Percentiles rank a stretch among this genome's conserved stretches.
Conservation (phyloP, 2,329 filamentous ascomycete genomes). For the Neofusicoccum parvum region DNA sequence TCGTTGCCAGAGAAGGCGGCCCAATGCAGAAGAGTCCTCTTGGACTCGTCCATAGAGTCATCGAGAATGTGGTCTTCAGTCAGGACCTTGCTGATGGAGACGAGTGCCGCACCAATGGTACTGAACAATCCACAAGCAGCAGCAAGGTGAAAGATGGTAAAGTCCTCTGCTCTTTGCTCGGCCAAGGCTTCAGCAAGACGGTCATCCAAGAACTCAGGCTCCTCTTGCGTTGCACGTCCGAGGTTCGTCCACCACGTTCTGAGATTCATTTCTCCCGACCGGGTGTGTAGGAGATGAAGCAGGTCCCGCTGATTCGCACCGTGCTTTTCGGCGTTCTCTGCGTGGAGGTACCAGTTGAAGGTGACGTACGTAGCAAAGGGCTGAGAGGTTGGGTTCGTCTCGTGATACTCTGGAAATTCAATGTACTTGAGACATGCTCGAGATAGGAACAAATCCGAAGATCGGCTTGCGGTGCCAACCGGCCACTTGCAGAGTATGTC, state of each 20-base stretch:
- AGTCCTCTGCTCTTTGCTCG: background rate
- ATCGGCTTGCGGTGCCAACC: background rate
- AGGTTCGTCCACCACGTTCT: background rate
- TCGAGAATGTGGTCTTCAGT: too few species aligned
- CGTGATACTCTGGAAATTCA: background rate
- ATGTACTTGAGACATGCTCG: background rate
- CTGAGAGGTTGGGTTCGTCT: background rate
- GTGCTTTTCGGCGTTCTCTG: background rate
- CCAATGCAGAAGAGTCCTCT: conserved; percentile 5
- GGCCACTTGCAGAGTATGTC: background rate
- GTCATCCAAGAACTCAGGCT: background rate
- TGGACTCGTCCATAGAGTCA: background rate
- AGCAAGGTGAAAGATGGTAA: conserved; percentile 2
- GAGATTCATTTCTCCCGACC: background rate
- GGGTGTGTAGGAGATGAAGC: background rate
- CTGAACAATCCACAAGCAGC: background rate
- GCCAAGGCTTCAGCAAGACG: background rate
- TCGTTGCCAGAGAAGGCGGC: conserved; percentile 6
- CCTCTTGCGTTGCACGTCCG: background rate
- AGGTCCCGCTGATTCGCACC: background rate
- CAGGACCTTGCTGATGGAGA: background rate
- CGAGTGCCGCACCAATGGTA: background rate
- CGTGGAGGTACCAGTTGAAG: background rate
- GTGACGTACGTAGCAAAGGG: background rate
- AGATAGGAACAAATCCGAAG: background rate